Evolutionary conservation across 2,329 filamentous ascomycete species (phyloP).

Genomic region (Ophiostoma angusticollis): DNA sequence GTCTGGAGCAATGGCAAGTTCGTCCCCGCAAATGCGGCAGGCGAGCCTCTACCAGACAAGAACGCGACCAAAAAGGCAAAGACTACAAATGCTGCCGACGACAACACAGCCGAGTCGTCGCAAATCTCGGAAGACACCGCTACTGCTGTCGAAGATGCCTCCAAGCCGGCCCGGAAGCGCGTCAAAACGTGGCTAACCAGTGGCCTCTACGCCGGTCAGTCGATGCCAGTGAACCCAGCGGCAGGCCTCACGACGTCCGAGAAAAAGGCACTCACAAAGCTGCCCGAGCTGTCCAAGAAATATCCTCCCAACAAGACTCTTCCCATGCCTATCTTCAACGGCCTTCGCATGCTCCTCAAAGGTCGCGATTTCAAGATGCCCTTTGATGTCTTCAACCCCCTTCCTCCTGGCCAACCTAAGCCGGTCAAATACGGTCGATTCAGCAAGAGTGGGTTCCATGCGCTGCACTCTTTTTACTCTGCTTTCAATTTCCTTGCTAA

Average conservation of each 20-base stretch:
- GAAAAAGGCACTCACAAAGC: conserved; percentile 36
- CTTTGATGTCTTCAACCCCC: conserved; percentile 77
- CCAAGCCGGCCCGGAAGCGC: conserved; percentile 28
- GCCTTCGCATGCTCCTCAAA: conserved; percentile 55
- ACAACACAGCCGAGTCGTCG: conserved; percentile 12
- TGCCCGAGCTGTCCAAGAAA: conserved; percentile 34
- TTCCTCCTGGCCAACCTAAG: conserved; percentile 76
- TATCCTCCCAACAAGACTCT: conserved; percentile 43
- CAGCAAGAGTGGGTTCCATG: conserved; percentile 62
- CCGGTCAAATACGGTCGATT: conserved; percentile 88
- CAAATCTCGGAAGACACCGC: conserved; percentile 14
- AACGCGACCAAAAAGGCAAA: conserved; percentile 16
- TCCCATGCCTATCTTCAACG: conserved; percentile 68
- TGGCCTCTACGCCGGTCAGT: conserved; percentile 79
- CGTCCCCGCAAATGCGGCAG: conserved; percentile 28
- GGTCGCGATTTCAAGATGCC: conserved; percentile 80
- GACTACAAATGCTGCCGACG: conserved; percentile 16
- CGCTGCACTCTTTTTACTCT: neutral
- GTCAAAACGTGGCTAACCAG: conserved; percentile 68
- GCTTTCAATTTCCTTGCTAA: neutral
- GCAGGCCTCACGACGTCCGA: conserved; percentile 37
- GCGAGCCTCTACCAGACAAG: conserved; percentile 22
- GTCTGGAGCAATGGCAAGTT: conserved; percentile 55
- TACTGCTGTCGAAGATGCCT: conserved; percentile 17
- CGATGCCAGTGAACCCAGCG: conserved; percentile 34